These are phyloP conservation scores for Trichoderma atrobrunneum DNA, from an alignment of 2,329 filamentous ascomycete genomes.

Conservation along the genomic window DNA sequence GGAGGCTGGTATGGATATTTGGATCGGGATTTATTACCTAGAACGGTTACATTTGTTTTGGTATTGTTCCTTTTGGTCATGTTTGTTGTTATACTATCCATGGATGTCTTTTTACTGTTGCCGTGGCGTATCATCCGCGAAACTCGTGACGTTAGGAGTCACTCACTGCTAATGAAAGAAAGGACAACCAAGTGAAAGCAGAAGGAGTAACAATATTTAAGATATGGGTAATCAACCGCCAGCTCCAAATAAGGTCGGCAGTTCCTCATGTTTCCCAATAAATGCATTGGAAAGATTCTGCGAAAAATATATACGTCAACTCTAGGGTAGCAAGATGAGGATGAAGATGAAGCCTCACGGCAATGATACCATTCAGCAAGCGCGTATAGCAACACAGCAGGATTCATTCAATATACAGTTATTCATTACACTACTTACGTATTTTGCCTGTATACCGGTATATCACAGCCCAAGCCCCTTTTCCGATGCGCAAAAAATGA, in stretches of 20 bases:
- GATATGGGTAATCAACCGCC: neutral
- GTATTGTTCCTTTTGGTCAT: neutral
- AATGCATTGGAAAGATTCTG: neutral
- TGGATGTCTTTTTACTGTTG: neutral
- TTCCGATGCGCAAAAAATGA: neutral
- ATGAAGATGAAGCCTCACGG: neutral
- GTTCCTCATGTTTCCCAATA: neutral
- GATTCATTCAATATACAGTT: neutral
- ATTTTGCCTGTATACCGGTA: neutral
- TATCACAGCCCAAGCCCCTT: slow-evolving; percentile 4
- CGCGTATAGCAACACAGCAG: neutral
- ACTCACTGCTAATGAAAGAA: neutral
- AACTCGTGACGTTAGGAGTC: neutral
- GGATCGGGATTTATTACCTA: neutral
- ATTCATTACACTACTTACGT: slow-evolving; percentile 13
- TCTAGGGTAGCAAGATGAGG: neutral
- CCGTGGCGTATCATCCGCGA: neutral
- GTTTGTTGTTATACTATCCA: neutral
- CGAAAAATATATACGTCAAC: neutral
- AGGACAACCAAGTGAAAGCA: neutral
- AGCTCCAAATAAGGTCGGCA: accelerated
- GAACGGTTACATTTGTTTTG: neutral
- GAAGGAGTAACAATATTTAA: neutral
- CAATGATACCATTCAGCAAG: neutral
- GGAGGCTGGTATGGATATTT: neutral